phyloP scores from a whole-genome alignment of 106 monocot genomes.

The Alisma plantagoaquatica region DNA sequence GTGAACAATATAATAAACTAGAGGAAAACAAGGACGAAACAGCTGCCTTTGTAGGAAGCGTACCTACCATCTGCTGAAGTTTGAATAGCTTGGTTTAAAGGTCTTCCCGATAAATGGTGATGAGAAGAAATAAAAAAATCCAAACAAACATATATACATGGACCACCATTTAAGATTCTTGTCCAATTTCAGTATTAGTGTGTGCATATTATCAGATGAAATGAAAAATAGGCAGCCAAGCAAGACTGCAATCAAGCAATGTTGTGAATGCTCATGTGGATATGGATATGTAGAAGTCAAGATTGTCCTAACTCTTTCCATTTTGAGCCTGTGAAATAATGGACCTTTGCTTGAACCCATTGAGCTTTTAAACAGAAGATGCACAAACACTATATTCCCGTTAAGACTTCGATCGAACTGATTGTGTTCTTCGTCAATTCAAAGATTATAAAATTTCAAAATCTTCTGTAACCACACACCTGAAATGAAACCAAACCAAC shows the following conservation, averaged over 20 bases:
- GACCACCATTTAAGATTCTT: constrained; percentile 99
- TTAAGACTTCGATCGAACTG: too few species aligned
- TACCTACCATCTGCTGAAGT: constrained; percentile 98
- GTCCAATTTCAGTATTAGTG: constrained; percentile 79
- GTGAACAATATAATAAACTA: background rate
- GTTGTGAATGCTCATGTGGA: constrained; percentile 89
- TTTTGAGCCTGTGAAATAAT: constrained; percentile 55
- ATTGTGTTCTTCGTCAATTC: too few species aligned
- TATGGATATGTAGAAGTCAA: constrained; percentile 91
- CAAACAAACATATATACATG: constrained; percentile 84
- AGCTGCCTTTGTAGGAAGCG: background rate
- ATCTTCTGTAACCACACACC: too few species aligned
- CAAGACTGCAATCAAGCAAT: constrained; percentile 76
- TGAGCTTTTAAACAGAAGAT: background rate
- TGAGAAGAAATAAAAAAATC: constrained; percentile 97
- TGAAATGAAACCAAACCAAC: too few species aligned
- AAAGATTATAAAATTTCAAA: too few species aligned
- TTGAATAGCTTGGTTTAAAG: constrained; percentile 95
- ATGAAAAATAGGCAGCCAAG: constrained; percentile 94
- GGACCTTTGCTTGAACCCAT: constrained; percentile 49
- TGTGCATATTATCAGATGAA: constrained; percentile 94
- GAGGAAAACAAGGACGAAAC: background rate
- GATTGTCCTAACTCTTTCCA: constrained; percentile 83
- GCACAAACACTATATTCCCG: too few species aligned
- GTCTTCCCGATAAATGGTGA: constrained; percentile 98